Conservation (phyloP, 2,329 filamentous ascomycete genomes). For the Zymoseptoria ardabiliae region DNA sequence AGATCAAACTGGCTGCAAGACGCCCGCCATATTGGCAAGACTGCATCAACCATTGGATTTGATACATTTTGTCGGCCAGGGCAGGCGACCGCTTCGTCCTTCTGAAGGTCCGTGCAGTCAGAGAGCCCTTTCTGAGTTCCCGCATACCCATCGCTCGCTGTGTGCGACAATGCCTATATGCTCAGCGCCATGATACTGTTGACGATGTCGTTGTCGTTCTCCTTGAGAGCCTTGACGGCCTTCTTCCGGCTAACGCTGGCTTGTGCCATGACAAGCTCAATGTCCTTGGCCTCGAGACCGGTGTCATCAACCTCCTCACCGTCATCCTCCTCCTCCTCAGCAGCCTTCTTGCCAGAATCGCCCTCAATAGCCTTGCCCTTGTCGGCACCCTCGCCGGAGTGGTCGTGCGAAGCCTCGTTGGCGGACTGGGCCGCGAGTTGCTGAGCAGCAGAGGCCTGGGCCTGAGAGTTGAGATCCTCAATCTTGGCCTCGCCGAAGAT, state of each 20-base stretch:
- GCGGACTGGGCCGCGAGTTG: conserved; percentile 73
- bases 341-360: conserved; percentile 52
- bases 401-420: conserved; percentile 63
- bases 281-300: conserved; percentile 97
- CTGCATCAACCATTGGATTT: neutral
- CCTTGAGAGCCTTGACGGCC: conserved; percentile 95
- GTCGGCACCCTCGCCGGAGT: conserved; percentile 69
- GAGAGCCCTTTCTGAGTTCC: neutral
- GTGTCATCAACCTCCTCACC: conserved; percentile 92
- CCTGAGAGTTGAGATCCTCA: conserved; percentile 97
- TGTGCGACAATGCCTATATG: conserved; percentile 33
- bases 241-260: conserved; percentile 96
- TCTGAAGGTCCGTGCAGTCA: neutral
- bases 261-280: conserved; percentile 98
- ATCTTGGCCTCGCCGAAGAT: conserved; percentile 99
- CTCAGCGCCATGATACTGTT: conserved; percentile 98
- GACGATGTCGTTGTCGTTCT: conserved; percentile 99
- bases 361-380: conserved; percentile 62
- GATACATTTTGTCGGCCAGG: neutral
- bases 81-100: neutral
- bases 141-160: neutral
- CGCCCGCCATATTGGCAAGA: neutral
- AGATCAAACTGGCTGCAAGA: neutral
- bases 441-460: conserved; percentile 90
- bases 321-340: conserved; percentile 74